Conservation (phyloP, 108 stramenopile genomes). For the Skeletonema grethae region DNA sequence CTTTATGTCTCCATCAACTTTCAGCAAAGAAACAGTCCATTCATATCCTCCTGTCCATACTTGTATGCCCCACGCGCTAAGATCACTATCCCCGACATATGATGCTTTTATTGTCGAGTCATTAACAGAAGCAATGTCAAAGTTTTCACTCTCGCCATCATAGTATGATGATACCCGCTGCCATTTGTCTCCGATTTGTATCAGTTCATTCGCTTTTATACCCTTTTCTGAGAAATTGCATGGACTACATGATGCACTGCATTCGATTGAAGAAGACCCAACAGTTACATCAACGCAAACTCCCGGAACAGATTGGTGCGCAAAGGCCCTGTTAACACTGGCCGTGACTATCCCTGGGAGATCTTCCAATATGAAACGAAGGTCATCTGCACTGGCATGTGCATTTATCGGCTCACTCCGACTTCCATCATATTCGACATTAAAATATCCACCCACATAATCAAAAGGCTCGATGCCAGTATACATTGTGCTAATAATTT, state of each 20-base stretch:
- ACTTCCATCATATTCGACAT: constrained; percentile 59
- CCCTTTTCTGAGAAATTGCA: constrained; percentile 56
- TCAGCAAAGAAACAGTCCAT: constrained; percentile 71
- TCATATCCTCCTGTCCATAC: constrained; percentile 73
- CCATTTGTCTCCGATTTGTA: constrained; percentile 62
- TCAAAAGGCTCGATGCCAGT: constrained; percentile 2
- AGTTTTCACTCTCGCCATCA: constrained; percentile 41
- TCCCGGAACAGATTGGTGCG: constrained; percentile 20
- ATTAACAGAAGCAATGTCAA: constrained; percentile 51
- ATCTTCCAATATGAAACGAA: constrained; percentile 58
- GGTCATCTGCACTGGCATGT: constrained; percentile 60
- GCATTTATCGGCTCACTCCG: constrained; percentile 49
- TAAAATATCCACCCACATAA: constrained; percentile 61
- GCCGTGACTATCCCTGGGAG: constrained; percentile 65
- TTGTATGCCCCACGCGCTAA: constrained; percentile 29
- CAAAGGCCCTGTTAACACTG: constrained; percentile 43
- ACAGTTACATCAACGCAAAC: constrained; percentile 46
- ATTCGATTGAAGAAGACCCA: constrained; percentile 40
- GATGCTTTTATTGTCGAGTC: constrained; percentile 54
- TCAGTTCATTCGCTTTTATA: constrained; percentile 49
- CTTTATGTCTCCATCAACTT: constrained; percentile 38
- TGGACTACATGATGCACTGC: constrained; percentile 47
- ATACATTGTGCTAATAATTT: constrained; percentile 43
- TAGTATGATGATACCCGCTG: constrained; percentile 64
- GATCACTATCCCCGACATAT: constrained; percentile 44